Evolutionary conservation across 345 rosid genomes (phyloP).

Genomic region (Lepidium africanum): DNA sequence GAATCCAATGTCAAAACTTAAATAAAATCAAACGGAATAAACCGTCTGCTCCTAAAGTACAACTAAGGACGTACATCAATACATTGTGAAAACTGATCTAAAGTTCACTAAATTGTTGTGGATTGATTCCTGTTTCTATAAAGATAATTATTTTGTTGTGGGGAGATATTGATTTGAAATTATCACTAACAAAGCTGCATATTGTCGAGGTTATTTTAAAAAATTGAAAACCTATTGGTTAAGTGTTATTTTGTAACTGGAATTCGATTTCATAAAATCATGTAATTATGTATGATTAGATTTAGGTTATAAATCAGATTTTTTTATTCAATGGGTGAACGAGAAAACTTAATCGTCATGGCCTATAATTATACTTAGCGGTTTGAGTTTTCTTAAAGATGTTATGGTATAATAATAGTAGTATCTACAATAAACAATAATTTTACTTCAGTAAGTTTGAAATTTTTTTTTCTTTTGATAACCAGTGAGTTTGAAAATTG

Average conservation of each 20-base stretch:
- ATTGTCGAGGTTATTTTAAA: background rate
- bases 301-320: too few species aligned
- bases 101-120: too few species aligned
- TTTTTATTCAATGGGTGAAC: too few species aligned
- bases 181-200: background rate
- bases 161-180: too few species aligned
- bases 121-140: background rate
- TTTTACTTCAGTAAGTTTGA: background rate
- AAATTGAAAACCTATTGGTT: background rate
- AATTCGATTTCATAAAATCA: too few species aligned
- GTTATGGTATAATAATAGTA: background rate
- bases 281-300: too few species aligned
- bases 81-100: background rate
- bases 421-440: background rate
- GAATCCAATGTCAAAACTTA: slow-evolving; percentile 2
- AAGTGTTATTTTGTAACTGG: too few species aligned
- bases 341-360: too few species aligned
- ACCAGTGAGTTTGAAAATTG: background rate
- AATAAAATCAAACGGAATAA: background rate
- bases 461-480: too few species aligned
- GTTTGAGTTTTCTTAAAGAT: background rate
- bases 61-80: slow-evolving; percentile 3
- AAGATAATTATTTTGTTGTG: background rate
- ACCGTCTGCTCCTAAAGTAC: slow-evolving; percentile 6
- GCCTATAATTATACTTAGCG: too few species aligned